These are phyloP conservation scores for Chrysoporthe cubensis DNA, from an alignment of 2,329 filamentous ascomycete genomes.

Conservation along the genomic window DNA sequence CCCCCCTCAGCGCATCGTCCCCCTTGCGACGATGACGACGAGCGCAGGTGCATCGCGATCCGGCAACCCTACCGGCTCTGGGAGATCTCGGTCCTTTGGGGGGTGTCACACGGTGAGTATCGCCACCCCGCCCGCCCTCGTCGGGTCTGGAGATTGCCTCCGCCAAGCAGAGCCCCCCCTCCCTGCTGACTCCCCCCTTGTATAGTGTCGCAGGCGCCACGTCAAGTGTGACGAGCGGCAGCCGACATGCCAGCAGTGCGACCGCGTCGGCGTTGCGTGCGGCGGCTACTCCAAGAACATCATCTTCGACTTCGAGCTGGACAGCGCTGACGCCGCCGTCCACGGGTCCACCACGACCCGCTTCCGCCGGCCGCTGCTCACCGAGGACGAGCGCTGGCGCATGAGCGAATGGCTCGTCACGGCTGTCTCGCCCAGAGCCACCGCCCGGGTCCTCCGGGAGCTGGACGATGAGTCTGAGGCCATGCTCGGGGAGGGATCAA, in stretches of 20 bases:
- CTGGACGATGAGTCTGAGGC: conserved; percentile 17
- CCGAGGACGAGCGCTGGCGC: conserved; percentile 39
- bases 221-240: conserved; percentile 13
- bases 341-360: conserved; percentile 29
- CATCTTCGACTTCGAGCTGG: conserved; percentile 39
- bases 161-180: neutral
- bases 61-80: neutral
- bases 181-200: neutral
- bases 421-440: conserved; percentile 34
- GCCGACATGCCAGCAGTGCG: conserved; percentile 4
- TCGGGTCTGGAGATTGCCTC: neutral
- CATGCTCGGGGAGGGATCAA: neutral
- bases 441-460: conserved; percentile 25
- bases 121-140: too few relatives aligned
- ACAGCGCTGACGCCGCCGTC: conserved; percentile 8
- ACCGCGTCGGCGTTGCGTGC: neutral
- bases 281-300: conserved; percentile 42
- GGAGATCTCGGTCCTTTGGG: conserved; percentile 13
- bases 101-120: conserved; percentile 13
- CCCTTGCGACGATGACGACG: neutral
- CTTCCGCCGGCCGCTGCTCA: conserved; percentile 43
- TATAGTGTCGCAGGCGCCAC: conserved; percentile 13
- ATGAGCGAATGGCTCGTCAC: conserved; percentile 41
- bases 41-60: neutral
- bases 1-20: neutral